Base-by-base conservation (phyloP, 352 stramenopile genomes). In the Phytophthora tubulina region DNA sequence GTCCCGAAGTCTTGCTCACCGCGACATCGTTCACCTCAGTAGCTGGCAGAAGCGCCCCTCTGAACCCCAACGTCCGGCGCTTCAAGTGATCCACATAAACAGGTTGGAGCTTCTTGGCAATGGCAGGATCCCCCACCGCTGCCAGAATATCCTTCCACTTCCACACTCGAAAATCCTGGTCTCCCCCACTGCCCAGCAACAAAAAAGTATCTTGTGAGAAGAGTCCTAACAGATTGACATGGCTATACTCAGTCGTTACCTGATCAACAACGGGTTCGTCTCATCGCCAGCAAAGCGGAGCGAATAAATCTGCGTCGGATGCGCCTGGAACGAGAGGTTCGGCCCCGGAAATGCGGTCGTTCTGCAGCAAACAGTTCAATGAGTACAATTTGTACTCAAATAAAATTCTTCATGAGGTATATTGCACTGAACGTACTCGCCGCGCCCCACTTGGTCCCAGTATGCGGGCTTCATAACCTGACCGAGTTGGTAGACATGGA, bases 151-250 rank as follows among this genome's bases (percentile, higher is more conserved):
- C 76, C 44, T 78, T 79, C 86, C 86, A 94, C n/a, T 69, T 78
- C 86, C 86, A 94, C 38, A 93, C 81, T 13, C 86, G 84, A 67
- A 92, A 88, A 51, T 94, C 86, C 59, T 91, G 85, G 50, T 94
- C 86, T n/a, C 85, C 85, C 42, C 85, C 86, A 63, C 86, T 94
- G 17, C 38, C 21, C 38, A 30, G 9, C 33, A 44, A 52, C 11
- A 50, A 39, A 54, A 48, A 58, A 33, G 11, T 70, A 63, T 49
- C 15, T 27, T 63, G 68, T 35, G 44, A 38, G 10, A 27, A 36
- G 2, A 27, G 21, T 27, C 21, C 21, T 27, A 27, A 27, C 21
- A 27, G 21, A 49, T 44, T 46, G 33, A 35, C 17, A 64, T 55
- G 10, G 32, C 36, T 67, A 48, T 46, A 69, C 15, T 52, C 32